These are phyloP conservation scores for Rhodotorula toruloides DNA, from an alignment of 768 basidiomycete genomes.

Conservation along the genomic window DNA sequence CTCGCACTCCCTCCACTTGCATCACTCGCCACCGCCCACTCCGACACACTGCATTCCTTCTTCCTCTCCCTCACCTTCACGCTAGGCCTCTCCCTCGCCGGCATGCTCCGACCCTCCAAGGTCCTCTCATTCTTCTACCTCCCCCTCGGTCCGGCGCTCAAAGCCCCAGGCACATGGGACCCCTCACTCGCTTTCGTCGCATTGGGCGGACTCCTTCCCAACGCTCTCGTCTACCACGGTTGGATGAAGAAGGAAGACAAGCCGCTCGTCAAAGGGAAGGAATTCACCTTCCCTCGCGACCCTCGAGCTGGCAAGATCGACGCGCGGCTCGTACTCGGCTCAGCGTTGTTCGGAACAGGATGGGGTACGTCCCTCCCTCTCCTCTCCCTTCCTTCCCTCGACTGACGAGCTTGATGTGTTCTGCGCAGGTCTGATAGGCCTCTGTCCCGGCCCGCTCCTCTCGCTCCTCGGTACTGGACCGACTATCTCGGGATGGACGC, in stretches of 20 bases:
- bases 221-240: constrained; percentile 40
- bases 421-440: constrained; percentile 39
- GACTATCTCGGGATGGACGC: background rate
- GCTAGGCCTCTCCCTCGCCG: constrained; percentile 46
- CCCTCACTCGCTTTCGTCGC: constrained; percentile 47
- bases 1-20: no score
- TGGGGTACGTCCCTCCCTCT: constrained; percentile 36
- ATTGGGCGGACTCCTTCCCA: constrained; percentile 46
- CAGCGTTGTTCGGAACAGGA: constrained; percentile 46
- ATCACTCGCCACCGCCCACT: constrained; percentile 42
- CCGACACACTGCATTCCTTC: constrained; percentile 41
- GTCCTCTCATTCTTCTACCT: constrained; percentile 46
- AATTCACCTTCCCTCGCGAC: constrained; percentile 38
- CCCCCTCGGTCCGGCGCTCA: constrained; percentile 14
- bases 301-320: constrained; percentile 39
- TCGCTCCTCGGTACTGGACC: constrained; percentile 30
- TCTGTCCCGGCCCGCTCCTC: constrained; percentile 47
- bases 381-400: background rate
- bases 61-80: constrained; percentile 44
- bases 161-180: constrained; percentile 42
- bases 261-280: constrained; percentile 3
- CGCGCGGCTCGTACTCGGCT: constrained; percentile 40
- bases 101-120: constrained; percentile 46
- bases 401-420: background rate
- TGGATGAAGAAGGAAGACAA: constrained; percentile 11